phyloP scores from a whole-genome alignment of 371 early-diverging fungal genomes.

The Mortierella sp. region DNA sequence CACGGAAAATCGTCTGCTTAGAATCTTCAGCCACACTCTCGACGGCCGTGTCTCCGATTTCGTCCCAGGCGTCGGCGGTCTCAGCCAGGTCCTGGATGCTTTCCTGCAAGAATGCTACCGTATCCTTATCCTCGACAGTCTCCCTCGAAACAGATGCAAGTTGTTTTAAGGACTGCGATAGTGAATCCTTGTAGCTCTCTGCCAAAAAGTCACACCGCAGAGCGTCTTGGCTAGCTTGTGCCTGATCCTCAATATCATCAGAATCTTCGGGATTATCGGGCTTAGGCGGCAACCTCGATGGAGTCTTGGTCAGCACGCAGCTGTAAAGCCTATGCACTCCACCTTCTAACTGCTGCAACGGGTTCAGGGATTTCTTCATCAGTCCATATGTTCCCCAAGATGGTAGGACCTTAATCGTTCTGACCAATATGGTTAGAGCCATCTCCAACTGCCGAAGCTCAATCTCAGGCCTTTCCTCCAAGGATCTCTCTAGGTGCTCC shows the following conservation, averaged over 20 bases:
- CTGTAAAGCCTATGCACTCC: conserved; percentile 3
- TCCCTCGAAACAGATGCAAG: neutral
- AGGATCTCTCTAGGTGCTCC: neutral
- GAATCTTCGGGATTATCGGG: neutral
- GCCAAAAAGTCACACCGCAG: conserved; percentile 14
- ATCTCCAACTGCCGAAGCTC: conserved; percentile 20
- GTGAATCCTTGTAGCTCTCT: conserved; percentile 1
- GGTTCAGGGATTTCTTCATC: conserved; percentile 3
- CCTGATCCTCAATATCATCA: neutral
- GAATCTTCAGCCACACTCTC: neutral
- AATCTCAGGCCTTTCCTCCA: neutral
- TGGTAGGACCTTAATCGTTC: conserved; percentile 9
- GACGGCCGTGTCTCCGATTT: neutral
- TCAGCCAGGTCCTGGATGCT: neutral
- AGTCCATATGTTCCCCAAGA: neutral
- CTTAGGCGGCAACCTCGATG: neutral
- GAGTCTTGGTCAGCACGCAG: neutral
- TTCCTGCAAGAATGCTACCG: conserved; percentile 3
- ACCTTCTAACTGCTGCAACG: conserved; percentile 2
- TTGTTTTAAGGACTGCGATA: conserved; percentile 2
- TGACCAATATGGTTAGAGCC: neutral
- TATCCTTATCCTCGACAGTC: neutral
- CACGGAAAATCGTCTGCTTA: neutral
- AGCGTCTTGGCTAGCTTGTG: neutral
- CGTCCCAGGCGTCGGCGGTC: conserved; percentile 7